Percentiles rank a stretch among this genome's conserved stretches.
Evolutionary conservation across 306 rosid species (phyloP).

Genomic region (Macrotyloma uniflorum): DNA sequence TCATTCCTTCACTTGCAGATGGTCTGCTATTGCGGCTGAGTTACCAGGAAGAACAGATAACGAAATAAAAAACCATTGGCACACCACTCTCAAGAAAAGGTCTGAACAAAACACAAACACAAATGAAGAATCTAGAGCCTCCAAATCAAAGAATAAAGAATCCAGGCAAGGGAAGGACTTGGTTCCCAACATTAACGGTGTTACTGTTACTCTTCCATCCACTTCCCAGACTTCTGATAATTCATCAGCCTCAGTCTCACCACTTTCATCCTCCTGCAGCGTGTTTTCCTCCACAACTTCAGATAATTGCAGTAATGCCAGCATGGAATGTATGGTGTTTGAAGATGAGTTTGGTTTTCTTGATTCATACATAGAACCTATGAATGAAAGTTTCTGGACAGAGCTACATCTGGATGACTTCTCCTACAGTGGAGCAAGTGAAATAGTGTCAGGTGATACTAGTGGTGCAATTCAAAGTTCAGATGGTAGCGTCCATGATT

Average conservation of each 20-base stretch:
- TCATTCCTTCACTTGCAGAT: constrained; percentile 26
- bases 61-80: constrained; percentile 56
- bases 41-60: constrained; percentile 50
- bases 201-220: neutral
- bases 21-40: constrained; percentile 48
- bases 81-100: constrained; percentile 40
- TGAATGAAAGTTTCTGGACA: constrained; percentile 36
- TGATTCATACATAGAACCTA: neutral
- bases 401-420: constrained; percentile 20
- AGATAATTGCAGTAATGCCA: neutral
- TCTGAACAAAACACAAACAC: neutral
- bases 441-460: neutral
- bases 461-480: neutral
- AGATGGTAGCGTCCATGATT: neutral
- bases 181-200: neutral
- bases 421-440: neutral
- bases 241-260: constrained; percentile 5
- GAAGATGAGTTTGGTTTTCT: constrained; percentile 46
- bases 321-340: neutral
- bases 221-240: constrained; percentile 25
- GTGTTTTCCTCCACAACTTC: constrained; percentile 27
- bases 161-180: neutral
- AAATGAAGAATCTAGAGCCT: neutral
- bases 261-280: constrained; percentile 11
- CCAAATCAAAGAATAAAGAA: constrained; percentile 20